phyloP scores from a whole-genome alignment of 805 yeast genomes.

The Ogataea naganishii region DNA sequence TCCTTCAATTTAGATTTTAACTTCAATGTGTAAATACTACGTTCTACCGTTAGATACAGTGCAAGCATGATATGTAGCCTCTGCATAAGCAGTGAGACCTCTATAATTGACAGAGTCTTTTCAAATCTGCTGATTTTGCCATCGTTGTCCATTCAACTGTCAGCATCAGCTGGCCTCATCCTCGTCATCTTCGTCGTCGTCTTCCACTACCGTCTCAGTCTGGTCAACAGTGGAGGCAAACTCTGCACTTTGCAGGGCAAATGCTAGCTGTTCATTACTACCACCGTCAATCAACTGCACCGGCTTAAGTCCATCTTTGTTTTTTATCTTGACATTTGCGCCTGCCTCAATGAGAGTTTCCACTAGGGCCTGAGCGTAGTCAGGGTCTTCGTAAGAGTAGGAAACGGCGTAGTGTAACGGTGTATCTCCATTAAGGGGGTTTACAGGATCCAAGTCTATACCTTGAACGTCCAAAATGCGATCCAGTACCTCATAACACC shows the following conservation, averaged over 20 bases:
- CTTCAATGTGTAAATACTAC: too few relatives aligned
- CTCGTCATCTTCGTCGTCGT: slow-evolving; percentile 27
- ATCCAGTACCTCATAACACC: slow-evolving; percentile 83
- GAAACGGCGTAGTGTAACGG: slow-evolving; percentile 84
- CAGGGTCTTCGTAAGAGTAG: slow-evolving; percentile 73
- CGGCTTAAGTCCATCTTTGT: slow-evolving; percentile 64
- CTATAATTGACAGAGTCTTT: not conserved
- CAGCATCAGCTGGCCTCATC: slow-evolving; percentile 22
- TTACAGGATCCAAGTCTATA: slow-evolving; percentile 79
- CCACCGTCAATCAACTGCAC: slow-evolving; percentile 53
- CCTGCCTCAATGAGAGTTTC: slow-evolving; percentile 89
- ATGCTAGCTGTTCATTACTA: slow-evolving; percentile 47
- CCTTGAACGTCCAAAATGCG: slow-evolving; percentile 77
- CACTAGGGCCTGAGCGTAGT: slow-evolving; percentile 68
- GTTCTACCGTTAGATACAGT: too few relatives aligned
- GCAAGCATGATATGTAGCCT: too few relatives aligned
- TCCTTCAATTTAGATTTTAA: too few relatives aligned
- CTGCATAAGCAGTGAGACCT: too few relatives aligned
- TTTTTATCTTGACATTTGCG: slow-evolving; percentile 61
- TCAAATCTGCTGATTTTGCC: too few relatives aligned
- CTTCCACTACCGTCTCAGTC: slow-evolving; percentile 28
- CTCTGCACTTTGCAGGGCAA: slow-evolving; percentile 75
- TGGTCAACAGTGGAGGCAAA: slow-evolving; percentile 43
- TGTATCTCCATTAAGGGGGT: slow-evolving; percentile 68
- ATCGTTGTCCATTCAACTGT: too few relatives aligned